Base-by-base conservation (phyloP, 2,329 filamentous ascomycete genomes). In the Apiospora saccharicola region DNA sequence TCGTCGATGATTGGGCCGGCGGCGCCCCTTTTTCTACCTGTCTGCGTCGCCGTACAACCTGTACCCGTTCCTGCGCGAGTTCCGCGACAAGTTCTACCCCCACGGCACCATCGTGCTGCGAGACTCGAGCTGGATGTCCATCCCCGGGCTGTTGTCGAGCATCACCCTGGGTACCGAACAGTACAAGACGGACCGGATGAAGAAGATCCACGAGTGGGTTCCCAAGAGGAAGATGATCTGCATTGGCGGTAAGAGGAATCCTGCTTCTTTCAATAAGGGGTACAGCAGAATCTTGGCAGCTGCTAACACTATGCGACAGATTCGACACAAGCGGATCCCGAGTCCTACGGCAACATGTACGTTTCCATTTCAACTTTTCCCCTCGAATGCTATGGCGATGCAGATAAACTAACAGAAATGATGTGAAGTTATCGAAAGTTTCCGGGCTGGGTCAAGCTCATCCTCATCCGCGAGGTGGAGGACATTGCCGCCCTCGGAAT, bases 31-130 rank as follows among this genome's bases (percentile, higher is more conserved):
- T 88, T 98, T 97, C 85, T 98, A 98, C 82, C 89, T 98, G 67
- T 97, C 94, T 0, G 95, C 96, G 0, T 97, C 95, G 0, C 96
- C 96, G 0, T 98, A 98, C 85, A 98, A 97, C 77, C 89, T 98
- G 13, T 98, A 98, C 79, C 93, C 94, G 0, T 96, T 98, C 82
- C 87, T 98, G 34, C 91, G 89, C 71, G 81, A 87, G 0, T 98
- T 98, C 83, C 87, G 94, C 47, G 84, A 91, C 71, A 80, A 86
- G 1, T 10, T 93, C 81, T 98, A 92, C 79, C 93, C 93, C 0
- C 88, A 88, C 3, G 96, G 96, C 14, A 94, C 94, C 34, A 87
- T 98, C 74, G 90, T 98, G 47, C 88, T 98, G 8, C 92, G 96
- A 51, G 94, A 98, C 78, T 91, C 92, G 12, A 94, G 91, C 71